Percentiles rank a stretch among this genome's conserved stretches.
Conservation (phyloP, 805 yeast genomes). For the Barnettozyma siamensis region DNA sequence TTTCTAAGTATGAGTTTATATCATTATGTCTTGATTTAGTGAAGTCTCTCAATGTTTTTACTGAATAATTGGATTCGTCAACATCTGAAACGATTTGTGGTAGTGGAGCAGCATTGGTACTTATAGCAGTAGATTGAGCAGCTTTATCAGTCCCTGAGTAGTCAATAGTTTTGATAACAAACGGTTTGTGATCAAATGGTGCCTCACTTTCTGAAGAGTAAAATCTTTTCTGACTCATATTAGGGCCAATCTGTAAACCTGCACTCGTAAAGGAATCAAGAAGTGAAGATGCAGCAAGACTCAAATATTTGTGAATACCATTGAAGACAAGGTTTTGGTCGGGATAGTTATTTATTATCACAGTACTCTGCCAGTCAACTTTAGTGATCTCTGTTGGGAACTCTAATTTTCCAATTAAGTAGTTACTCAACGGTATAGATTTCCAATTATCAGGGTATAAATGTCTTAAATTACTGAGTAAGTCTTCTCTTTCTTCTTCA, state of each 20-base stretch:
- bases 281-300: no score
- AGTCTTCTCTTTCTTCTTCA: not conserved
- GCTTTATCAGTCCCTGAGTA: not conserved
- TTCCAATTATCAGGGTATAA: not conserved
- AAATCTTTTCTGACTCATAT: not conserved
- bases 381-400: not conserved
- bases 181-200: not conserved
- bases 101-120: not conserved
- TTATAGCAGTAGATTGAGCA: not conserved
- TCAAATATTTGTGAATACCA: no score
- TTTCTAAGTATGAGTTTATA: slow-evolving; percentile 6
- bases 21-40: slow-evolving; percentile 6
- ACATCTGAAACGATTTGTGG: not conserved
- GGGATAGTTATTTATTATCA: not conserved
- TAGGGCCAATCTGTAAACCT: no score
- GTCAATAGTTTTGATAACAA: not conserved
- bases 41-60: not conserved
- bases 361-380: not conserved
- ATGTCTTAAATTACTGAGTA: not conserved
- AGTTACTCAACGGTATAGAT: not conserved
- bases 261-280: no score
- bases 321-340: not conserved
- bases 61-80: not conserved
- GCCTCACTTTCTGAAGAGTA: not conserved
- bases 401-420: not conserved